Evolutionary conservation across 495 filamentous ascomycete genomes (phyloP), one percentile per base, ranked within the genome.

Genomic region (Xylaria venustula): DNA sequence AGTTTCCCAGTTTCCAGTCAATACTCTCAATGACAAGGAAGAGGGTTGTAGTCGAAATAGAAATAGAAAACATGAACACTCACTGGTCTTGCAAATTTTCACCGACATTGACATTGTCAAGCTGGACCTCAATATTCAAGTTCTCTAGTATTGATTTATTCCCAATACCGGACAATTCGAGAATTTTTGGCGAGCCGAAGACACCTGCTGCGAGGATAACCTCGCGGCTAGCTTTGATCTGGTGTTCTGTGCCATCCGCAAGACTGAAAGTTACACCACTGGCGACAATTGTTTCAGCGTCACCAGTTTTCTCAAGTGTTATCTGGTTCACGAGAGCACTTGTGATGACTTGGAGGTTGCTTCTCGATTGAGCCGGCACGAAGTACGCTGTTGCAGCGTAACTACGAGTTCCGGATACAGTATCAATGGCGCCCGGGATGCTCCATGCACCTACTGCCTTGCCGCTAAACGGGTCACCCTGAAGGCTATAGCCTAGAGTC

Each of bases 1-100:
- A n/a, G n/a, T n/a, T n/a, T n/a, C n/a, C n/a, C n/a, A n/a, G n/a
- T n/a, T n/a, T n/a, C n/a, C n/a, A n/a, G n/a, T n/a, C n/a, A n/a
- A n/a, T n/a, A n/a, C n/a, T n/a, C n/a, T n/a, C n/a, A n/a, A n/a
- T n/a, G n/a, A n/a, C n/a, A n/a, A n/a, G n/a, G n/a, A n/a, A n/a
- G n/a, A n/a, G n/a, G n/a, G n/a, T n/a, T n/a, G n/a, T n/a, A n/a
- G n/a, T n/a, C n/a, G n/a, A n/a, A n/a, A n/a, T n/a, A n/a, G n/a
- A n/a, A n/a, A n/a, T n/a, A n/a, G n/a, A n/a, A n/a, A n/a, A n/a
- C n/a, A n/a, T n/a, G n/a, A n/a, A n/a, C n/a, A n/a, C n/a, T n/a
- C n/a, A n/a, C n/a, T 85, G 83, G 28, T 85, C 83, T 60, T 87
- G 83, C 2, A 86, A 67, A n/a, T n/a, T n/a, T n/a, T n/a, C n/a